These are phyloP conservation scores for Pholiota adiposa DNA, from an alignment of 1,284 basidiomycete species.

Conservation along the genomic window DNA sequence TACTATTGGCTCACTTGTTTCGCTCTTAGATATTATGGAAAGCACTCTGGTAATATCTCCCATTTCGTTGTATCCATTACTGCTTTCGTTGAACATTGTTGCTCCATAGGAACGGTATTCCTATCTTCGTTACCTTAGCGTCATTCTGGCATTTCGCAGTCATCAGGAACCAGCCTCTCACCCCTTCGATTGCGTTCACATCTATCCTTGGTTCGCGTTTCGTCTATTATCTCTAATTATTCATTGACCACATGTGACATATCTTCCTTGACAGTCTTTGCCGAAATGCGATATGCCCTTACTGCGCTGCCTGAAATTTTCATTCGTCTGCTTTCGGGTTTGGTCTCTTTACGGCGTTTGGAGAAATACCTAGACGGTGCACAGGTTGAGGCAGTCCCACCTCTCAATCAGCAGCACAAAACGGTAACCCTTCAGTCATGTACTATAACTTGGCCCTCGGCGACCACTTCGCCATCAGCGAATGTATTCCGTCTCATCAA, in stretches of 20 bases:
- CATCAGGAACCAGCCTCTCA: constrained; percentile 67
- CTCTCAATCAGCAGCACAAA: constrained; percentile 57
- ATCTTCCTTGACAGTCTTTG: too few relatives aligned
- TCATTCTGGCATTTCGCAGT: constrained; percentile 87
- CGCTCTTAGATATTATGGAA: constrained; percentile 67
- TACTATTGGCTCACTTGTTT: neutral
- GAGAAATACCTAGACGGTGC: constrained; percentile 83
- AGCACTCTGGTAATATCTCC: constrained; percentile 66
- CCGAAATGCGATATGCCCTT: constrained; percentile 83
- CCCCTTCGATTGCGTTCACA: constrained; percentile 88
- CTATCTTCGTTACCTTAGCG: constrained; percentile 76
- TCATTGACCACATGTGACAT: too few relatives aligned
- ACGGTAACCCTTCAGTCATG: constrained; percentile 80
- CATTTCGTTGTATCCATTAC: constrained; percentile 8
- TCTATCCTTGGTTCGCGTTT: constrained; percentile 51
- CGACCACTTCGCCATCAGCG: constrained; percentile 71
- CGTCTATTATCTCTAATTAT: too few relatives aligned
- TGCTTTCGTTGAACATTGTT: neutral
- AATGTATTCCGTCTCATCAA: constrained; percentile 83
- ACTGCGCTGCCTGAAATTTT: constrained; percentile 90
- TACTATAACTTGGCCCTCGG: constrained; percentile 86
- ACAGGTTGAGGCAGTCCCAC: constrained; percentile 68
- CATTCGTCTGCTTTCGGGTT: constrained; percentile 83
- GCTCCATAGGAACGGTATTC: constrained; percentile 66
- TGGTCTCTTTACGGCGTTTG: constrained; percentile 88